A percentile compares a stretch with the other conserved stretches of the same genome.
Conservation (phyloP, 192 early-diverging fungal species). For the Gryganskiella cystojenkinii region DNA sequence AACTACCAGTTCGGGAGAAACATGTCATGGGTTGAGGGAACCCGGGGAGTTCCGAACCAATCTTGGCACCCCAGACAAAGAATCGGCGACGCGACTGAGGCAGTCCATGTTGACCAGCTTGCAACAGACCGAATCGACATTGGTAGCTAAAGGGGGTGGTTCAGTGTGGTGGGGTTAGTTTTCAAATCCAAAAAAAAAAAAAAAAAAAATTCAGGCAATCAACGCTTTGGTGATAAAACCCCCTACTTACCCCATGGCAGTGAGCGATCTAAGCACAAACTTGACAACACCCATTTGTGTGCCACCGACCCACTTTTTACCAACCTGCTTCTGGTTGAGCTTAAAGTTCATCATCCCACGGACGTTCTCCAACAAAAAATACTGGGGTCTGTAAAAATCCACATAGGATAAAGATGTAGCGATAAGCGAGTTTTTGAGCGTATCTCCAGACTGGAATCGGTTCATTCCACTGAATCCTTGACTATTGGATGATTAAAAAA, state of each 20-base stretch:
- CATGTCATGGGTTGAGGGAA: constrained; percentile 68
- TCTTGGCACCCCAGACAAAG: constrained; percentile 73
- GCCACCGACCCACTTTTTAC: constrained; percentile 58
- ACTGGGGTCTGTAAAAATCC: constrained; percentile 74
- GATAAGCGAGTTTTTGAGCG: constrained; percentile 74
- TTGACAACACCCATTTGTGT: constrained; percentile 73
- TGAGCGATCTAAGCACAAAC: constrained; percentile 71
- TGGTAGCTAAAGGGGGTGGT: too few relatives aligned
- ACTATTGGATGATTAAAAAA: constrained; percentile 5
- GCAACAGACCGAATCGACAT: constrained; percentile 68
- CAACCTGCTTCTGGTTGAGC: too few relatives aligned
- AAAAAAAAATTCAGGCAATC: constrained; percentile 16
- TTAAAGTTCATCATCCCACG: constrained; percentile 64
- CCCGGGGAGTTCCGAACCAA: constrained; percentile 62
- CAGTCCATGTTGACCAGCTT: constrained; percentile 71
- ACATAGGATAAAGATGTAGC: constrained; percentile 74
- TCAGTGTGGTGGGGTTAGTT: too few relatives aligned
- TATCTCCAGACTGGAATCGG: constrained; percentile 67
- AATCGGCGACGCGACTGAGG: constrained; percentile 73
- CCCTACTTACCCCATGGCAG: constrained; percentile 63
- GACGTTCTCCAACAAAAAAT: constrained; percentile 80
- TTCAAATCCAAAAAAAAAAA: not conserved
- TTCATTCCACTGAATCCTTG: constrained; percentile 77
- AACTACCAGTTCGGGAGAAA: constrained; percentile 55
- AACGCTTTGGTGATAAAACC: too few relatives aligned